These are phyloP conservation scores for Penicillium italicum DNA, from an alignment of 2,329 filamentous ascomycete species.

Conservation along the genomic window DNA sequence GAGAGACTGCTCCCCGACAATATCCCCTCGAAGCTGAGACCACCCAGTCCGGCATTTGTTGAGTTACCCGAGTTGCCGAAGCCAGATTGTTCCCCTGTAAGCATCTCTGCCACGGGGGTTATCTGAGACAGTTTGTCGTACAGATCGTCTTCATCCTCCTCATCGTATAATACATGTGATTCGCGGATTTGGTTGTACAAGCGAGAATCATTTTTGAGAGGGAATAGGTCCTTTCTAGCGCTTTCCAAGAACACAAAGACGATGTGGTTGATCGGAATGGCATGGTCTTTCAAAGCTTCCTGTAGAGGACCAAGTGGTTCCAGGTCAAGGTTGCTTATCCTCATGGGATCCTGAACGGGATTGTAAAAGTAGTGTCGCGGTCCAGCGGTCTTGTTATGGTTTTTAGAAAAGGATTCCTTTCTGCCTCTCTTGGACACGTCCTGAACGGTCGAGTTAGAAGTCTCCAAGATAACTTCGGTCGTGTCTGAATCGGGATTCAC, in stretches of 20 bases:
- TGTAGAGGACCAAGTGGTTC: constrained; percentile 23
- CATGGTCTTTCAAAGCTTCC: constrained; percentile 22
- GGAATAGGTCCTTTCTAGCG: constrained; percentile 30
- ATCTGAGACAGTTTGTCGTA: constrained; percentile 24
- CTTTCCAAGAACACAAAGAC: constrained; percentile 32
- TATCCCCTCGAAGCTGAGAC: constrained; percentile 28
- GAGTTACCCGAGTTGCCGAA: constrained; percentile 20
- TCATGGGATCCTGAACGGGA: constrained; percentile 28
- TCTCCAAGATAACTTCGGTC: neutral
- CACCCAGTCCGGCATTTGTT: constrained; percentile 23
- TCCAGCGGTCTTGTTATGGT: neutral
- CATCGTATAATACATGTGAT: constrained; percentile 15
- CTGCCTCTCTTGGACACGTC: neutral
- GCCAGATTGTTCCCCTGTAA: constrained; percentile 28
- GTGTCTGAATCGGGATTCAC: neutral
- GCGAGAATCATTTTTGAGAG: constrained; percentile 25
- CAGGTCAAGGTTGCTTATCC: constrained; percentile 29
- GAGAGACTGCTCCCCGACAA: constrained; percentile 30
- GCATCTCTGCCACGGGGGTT: constrained; percentile 28
- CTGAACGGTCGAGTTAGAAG: neutral
- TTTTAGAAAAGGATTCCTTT: neutral
- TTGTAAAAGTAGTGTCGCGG: constrained; percentile 23
- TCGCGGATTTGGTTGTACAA: constrained; percentile 26
- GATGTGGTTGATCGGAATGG: constrained; percentile 30
- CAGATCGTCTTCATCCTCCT: constrained; percentile 12